phyloP scores from a whole-genome alignment of 257 asterid species.

The Solanum pennellii region DNA sequence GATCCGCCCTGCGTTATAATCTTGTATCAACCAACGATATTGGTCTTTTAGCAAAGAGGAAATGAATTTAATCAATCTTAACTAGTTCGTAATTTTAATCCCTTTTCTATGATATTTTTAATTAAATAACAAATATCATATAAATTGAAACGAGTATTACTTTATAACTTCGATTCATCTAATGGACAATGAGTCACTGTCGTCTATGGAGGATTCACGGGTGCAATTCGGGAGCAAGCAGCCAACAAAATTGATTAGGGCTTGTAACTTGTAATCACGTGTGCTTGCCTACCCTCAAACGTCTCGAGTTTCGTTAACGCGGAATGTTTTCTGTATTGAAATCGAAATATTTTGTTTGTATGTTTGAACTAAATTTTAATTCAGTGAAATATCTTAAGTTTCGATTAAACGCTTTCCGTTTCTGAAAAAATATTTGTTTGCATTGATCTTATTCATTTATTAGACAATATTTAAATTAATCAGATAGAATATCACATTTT shows the following conservation, averaged over 20 bases:
- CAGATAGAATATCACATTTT: too few relatives aligned
- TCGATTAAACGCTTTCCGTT: too few relatives aligned
- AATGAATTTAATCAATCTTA: neutral
- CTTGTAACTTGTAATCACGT: neutral
- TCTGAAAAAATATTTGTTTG: fast-evolving
- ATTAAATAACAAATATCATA: too few relatives aligned
- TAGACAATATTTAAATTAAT: too few relatives aligned
- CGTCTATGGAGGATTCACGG: neutral
- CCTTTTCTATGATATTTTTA: too few relatives aligned
- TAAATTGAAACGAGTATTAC: neutral
- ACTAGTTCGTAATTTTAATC: neutral
- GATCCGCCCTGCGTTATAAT: too few relatives aligned
- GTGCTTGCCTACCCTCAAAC: neutral
- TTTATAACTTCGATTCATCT: too few relatives aligned
- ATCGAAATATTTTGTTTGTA: too few relatives aligned
- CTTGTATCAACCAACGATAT: too few relatives aligned
- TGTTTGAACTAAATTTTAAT: neutral
- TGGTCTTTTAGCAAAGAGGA: neutral
- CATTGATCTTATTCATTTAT: too few relatives aligned
- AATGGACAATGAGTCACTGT: neutral
- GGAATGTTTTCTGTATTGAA: too few relatives aligned
- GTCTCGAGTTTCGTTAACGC: neutral
- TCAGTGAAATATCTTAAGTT: too few relatives aligned
- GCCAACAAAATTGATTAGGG: neutral
- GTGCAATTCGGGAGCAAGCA: neutral